Conservation (phyloP, 2,329 filamentous ascomycete genomes). For the Lomentospora prolificans region DNA sequence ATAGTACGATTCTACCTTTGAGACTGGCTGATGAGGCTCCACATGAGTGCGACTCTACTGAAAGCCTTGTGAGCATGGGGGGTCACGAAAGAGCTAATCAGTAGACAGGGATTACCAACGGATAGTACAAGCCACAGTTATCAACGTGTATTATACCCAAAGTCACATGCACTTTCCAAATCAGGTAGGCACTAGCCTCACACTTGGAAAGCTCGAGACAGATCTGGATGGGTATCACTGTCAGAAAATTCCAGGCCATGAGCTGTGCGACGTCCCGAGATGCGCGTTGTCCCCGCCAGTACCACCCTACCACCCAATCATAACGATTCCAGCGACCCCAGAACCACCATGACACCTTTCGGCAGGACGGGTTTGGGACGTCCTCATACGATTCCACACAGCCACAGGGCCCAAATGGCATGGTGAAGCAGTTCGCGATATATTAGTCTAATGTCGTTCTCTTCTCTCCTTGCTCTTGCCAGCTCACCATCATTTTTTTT, state of each 20-base stretch:
- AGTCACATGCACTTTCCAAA: no score
- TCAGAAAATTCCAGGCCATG: neutral
- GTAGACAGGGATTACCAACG: no score
- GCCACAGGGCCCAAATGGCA: conserved; percentile 5
- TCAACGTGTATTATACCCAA: no score
- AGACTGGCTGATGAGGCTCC: neutral
- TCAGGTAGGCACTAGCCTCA: neutral
- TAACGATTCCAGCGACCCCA: neutral
- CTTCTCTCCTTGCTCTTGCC: neutral
- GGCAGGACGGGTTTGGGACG: neutral
- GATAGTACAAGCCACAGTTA: no score
- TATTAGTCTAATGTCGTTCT: conserved; percentile 1
- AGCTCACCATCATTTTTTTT: neutral
- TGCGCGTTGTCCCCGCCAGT: neutral
- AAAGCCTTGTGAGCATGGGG: no score
- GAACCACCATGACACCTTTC: neutral
- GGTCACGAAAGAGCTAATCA: no score
- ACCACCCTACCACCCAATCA: neutral
- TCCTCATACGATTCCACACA: conserved; percentile 7
- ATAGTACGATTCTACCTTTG: neutral
- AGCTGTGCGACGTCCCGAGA: neutral
- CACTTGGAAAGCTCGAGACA: neutral
- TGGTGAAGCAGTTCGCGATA: conserved; percentile 1
- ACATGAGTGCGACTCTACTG: no score
- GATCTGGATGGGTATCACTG: neutral